Base-by-base conservation (phyloP, 495 filamentous ascomycete species). In the Aspergillus saccharolyticus region DNA sequence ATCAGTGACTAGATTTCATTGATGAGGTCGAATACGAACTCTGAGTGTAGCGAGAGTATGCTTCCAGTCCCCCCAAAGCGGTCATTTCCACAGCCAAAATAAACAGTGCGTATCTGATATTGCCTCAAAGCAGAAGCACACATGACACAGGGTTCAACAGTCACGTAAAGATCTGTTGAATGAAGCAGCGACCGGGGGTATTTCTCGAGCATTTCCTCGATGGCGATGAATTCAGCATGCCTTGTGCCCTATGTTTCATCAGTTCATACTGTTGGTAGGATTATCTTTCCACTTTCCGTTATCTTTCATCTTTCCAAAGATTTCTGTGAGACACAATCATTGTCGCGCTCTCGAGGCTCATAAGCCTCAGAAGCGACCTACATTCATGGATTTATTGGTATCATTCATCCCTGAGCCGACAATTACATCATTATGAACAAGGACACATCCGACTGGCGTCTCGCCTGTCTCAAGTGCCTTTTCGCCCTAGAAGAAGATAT, bases 101-200 rank as follows among this genome's bases (percentile, higher is more conserved):
- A 97, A 2, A 97, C 94, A 52, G 81, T 83, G 53, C 86, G 80
- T 65, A 98, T 87, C 6, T 81, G 78, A 52, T 90, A 83, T 68
- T 97, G 95, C 25, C 89, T 85, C 28, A 98, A 80, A 24, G 91
- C 81, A n/a, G 90, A 91, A 2, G 94, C 93, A 66, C 94, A 98
- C 94, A 98, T 98, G 64, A 98, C 85, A 68, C 94, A 98, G 1
- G 94, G 94, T 68, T 98, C 94, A 50, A 97, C 92, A 0, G 94
- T 97, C 30, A 98, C 94, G 69, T 98, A 98, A 25, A 97, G 81
- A 63, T 87, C 85, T 44, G 87, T 90, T 42, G 88, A 80, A 22
- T 71, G 66, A 60, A 97, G 77, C 53, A 89, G 77, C 8, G 75
- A 78, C 6, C 78, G 75, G 9, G 84, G 81, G 63, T 88, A 70